Evolutionary conservation across 1,284 basidiomycete genomes (phyloP), one percentile per base, ranked within the genome.

Genomic region (Leccinum brunneo-olivaceum): DNA sequence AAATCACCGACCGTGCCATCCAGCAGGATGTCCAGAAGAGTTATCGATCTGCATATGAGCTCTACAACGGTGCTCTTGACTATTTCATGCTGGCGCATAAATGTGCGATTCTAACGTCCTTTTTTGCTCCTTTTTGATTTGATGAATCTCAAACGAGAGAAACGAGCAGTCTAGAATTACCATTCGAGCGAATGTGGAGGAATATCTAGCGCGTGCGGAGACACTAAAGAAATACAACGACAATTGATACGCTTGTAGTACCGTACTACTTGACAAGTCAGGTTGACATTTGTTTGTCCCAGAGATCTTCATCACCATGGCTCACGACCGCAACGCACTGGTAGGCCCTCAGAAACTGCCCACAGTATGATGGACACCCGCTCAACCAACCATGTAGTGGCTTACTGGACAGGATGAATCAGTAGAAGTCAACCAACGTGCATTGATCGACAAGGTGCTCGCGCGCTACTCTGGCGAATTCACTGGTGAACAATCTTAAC

Each of bases 391-490:
- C n/a, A 32, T 14, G 19, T 19, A 85, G 84, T 87, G 84, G 85
- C 77, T 71, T 32, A 72, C 64, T 37, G 87, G 86, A 5, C 72
- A 79, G 52, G 88, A 90, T 53, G 88, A 92, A 60, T 79, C 84
- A 2, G 90, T 97, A 4, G 89, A 94, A 58, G 94, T 98, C 43
- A 97, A 98, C 62, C 95, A 98, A 65, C 77, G 94, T 19, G 91
- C 90, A 8, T 72, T 95, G 41, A 93, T 95, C 47, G 90, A 94
- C 71, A 94, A 90, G 67, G 90, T 96, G 34, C 78, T 98, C 19
- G 90, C 95, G n/a, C 76, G 95, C 34, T 98, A 98, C 63, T 90
- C 89, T 18, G 94, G 90, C 43, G 93, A 97, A 67, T 89, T 91
- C 54, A 94, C 91, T 5, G 79, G 81, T 77, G 50, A 43, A 52